Evolutionary conservation across 768 basidiomycete genomes (phyloP).

Genomic region (Phylloporus arenicola): DNA sequence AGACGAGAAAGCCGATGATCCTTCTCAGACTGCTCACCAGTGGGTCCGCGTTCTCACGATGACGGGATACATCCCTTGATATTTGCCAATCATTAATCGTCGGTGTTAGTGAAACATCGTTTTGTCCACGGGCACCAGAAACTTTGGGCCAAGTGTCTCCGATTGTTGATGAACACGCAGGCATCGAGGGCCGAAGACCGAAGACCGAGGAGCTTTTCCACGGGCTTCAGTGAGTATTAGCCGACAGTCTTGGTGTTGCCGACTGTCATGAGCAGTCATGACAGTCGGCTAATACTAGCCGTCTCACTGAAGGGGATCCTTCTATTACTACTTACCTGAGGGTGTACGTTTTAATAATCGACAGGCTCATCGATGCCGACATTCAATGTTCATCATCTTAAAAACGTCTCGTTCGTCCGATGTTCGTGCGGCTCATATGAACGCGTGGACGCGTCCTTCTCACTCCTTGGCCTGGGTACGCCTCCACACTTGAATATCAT

Average conservation of each 20-base stretch:
- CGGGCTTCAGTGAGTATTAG: too few species aligned
- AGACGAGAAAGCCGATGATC: neutral
- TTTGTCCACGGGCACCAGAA: neutral
- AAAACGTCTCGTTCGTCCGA: neutral
- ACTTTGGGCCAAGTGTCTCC: neutral
- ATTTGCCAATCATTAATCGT: neutral
- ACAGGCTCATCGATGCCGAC: neutral
- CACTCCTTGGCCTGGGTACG: neutral
- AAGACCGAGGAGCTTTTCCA: neutral
- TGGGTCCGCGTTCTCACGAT: neutral
- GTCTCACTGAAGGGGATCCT: too few species aligned
- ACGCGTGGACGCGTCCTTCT: neutral
- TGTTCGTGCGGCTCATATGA: neutral
- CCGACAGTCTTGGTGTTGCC: too few species aligned
- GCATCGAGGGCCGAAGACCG: neutral
- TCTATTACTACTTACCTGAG: neutral
- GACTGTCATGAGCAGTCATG: too few species aligned
- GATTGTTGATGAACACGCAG: neutral
- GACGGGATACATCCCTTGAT: neutral
- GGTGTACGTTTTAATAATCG: neutral
- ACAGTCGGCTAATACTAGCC: too few species aligned
- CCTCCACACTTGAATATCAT: too few species aligned
- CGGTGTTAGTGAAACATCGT: neutral
- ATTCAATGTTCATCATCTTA: neutral
- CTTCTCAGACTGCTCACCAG: neutral